Evolutionary conservation across 495 filamentous ascomycete species (phyloP).

Genomic region (Trichoderma gamsii): DNA sequence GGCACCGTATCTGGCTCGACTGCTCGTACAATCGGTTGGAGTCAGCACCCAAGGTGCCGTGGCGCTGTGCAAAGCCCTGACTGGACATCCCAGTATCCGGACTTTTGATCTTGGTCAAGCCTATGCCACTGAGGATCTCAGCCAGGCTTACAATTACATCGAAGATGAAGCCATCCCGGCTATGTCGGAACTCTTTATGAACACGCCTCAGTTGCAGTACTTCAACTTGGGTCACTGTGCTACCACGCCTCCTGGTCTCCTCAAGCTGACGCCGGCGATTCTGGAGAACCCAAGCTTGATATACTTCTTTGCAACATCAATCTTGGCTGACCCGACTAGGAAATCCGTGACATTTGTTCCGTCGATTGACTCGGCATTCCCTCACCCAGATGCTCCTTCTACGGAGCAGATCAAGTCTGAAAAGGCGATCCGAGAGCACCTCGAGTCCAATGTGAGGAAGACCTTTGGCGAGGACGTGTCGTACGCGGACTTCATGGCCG

Average conservation of each 20-base stretch:
- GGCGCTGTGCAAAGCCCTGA: conserved; percentile 23
- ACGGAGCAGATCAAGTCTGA: conserved; percentile 9
- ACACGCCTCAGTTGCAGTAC: conserved; percentile 19
- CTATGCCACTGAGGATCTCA: conserved; percentile 32
- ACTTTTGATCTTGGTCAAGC: conserved; percentile 30
- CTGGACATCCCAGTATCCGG: conserved; percentile 20
- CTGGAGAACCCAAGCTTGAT: conserved; percentile 16
- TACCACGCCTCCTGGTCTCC: conserved; percentile 18
- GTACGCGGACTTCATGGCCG: conserved; percentile 24
- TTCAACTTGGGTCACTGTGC: conserved; percentile 25
- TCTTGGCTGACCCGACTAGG: conserved; percentile 13
- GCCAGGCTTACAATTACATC: conserved; percentile 30
- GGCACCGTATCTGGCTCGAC: conserved; percentile 25
- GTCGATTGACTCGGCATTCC: conserved; percentile 8
- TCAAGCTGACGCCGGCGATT: conserved; percentile 13
- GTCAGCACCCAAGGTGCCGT: conserved; percentile 25
- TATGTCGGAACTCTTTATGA: conserved; percentile 18
- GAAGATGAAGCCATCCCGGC: conserved; percentile 18
- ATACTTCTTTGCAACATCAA: conserved; percentile 17
- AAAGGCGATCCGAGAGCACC: conserved; percentile 8
- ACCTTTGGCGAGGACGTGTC: conserved; percentile 21
- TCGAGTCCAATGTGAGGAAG: conserved; percentile 25
- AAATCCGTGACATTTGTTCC: not conserved
- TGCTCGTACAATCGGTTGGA: conserved; percentile 24
- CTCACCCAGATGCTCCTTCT: not conserved